Evolutionary conservation across 1,284 basidiomycete species (phyloP).

Genomic region (Cryptococcus sp.): DNA sequence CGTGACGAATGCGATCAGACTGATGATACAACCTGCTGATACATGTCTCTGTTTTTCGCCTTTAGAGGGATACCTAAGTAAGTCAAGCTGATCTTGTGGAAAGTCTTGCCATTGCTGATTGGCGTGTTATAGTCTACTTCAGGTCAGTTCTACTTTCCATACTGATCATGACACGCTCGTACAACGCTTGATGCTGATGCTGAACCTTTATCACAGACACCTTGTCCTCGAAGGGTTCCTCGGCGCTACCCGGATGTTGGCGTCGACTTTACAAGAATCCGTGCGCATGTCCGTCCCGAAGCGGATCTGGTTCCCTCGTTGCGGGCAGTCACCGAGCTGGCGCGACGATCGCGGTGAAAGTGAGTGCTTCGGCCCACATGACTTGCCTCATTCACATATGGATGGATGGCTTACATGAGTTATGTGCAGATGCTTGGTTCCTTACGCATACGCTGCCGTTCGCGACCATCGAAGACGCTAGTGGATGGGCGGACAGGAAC

Average conservation of each 20-base stretch:
- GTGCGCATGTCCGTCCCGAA: slow-evolving; percentile 20
- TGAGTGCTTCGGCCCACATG: slow-evolving; percentile 14
- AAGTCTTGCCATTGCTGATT: slow-evolving; percentile 2
- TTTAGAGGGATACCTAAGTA: slow-evolving; percentile 28
- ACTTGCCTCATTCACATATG: slow-evolving; percentile 1
- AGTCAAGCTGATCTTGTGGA: slow-evolving; percentile 2
- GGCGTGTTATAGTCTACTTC: slow-evolving; percentile 25
- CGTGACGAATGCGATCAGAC: background rate
- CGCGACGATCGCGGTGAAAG: slow-evolving; percentile 38
- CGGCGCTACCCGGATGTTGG: slow-evolving; percentile 33
- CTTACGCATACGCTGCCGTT: slow-evolving; percentile 37
- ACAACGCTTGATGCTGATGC: background rate
- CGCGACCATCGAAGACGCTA: slow-evolving; percentile 39
- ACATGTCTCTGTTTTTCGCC: background rate
- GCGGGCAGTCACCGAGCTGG: slow-evolving; percentile 33
- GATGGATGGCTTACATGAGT: background rate
- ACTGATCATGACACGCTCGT: background rate
- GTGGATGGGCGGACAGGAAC: slow-evolving; percentile 35
- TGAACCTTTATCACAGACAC: slow-evolving; percentile 25
- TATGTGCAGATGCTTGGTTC: slow-evolving; percentile 43
- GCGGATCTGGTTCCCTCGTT: slow-evolving; percentile 42
- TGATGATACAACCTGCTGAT: background rate
- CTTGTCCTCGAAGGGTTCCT: slow-evolving; percentile 40
- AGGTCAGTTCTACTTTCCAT: slow-evolving; percentile 13
- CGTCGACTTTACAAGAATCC: slow-evolving; percentile 17